Percentiles rank a stretch among this genome's conserved stretches.
Evolutionary conservation across 148 eudicot species (phyloP).

Genomic region (Heliamphora exappendiculata): DNA sequence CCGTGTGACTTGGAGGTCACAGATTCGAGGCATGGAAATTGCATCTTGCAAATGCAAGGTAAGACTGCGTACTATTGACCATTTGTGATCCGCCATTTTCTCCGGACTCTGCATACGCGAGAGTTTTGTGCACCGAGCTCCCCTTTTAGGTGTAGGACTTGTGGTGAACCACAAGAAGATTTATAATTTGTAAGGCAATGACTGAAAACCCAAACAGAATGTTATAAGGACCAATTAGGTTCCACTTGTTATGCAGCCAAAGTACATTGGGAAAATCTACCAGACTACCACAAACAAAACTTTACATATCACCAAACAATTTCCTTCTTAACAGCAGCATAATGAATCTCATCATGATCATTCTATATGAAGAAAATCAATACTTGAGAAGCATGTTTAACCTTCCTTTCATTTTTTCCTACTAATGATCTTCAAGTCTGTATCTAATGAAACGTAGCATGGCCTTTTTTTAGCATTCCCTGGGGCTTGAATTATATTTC

Average conservation of each 20-base stretch:
- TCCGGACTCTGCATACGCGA: too few relatives aligned
- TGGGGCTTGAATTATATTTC: background rate
- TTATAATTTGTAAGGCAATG: background rate
- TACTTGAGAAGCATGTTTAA: background rate
- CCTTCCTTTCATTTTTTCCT: background rate
- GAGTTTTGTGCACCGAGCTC: too few relatives aligned
- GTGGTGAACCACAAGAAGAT: background rate
- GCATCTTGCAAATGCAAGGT: too few relatives aligned
- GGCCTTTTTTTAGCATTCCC: background rate
- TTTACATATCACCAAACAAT: background rate
- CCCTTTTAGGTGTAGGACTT: too few relatives aligned
- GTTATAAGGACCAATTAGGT: background rate
- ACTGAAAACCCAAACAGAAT: background rate
- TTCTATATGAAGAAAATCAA: background rate
- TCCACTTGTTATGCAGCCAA: background rate
- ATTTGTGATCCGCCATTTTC: too few relatives aligned
- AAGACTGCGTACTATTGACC: too few relatives aligned
- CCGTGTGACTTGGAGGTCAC: too few relatives aligned
- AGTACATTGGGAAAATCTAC: background rate
- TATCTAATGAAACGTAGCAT: background rate
- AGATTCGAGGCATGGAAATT: too few relatives aligned
- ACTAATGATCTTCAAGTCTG: background rate
- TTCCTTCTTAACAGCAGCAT: background rate
- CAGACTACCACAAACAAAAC: background rate
- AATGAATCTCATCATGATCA: background rate